Evolutionary conservation across 371 early-diverging fungal species (phyloP), one percentile per base, ranked within the genome.

Genomic region (Rhizopus delemar): DNA sequence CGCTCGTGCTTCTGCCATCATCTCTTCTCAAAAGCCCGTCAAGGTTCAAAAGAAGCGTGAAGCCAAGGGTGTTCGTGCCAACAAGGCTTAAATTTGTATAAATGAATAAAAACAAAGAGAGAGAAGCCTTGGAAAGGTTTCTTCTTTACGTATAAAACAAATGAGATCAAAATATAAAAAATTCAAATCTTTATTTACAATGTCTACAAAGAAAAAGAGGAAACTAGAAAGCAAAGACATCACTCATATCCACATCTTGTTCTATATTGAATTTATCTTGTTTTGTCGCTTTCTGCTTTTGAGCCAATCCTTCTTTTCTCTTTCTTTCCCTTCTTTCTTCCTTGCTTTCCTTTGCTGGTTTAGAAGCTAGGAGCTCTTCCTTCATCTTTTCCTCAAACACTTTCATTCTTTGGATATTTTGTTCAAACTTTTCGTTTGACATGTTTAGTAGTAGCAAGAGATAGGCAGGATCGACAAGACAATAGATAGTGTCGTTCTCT

Each of bases 1-100:
- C 70, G 91, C 90, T 69, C 92, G 94, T 70, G 86, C 87, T 57
- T 80, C 88, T 50, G 84, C 90, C 56, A 73, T 93, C 77, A 65
- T 86, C 69, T 81, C 81, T 63, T 62, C 75, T 68, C 88, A 87
- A 72, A 77, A 79, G 68, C 73, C 86, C 70, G 65, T 65, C 62
- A 88, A 89, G 85, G 76, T 83, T 73, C 72, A 78, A 56, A 77
- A 77, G 66, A 79, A 65, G 51, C 63, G 79, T 73, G 78, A 78
- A 67, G 50, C 61, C 38, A 69, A 69, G 65, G 69, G 69, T 69
- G 39, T 49, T 49, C 67, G 67, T 66, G 67, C 67, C 48, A 36
- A 48, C 36, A 78, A 77, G 86, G 35, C 41, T 41, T 65, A 65
- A 65, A 43, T 55, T 49, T 31, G 8, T 32, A 29, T 46, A 51